phyloP scores from a whole-genome alignment of 2,329 filamentous ascomycete species.

The Calonectria hongkongensis region DNA sequence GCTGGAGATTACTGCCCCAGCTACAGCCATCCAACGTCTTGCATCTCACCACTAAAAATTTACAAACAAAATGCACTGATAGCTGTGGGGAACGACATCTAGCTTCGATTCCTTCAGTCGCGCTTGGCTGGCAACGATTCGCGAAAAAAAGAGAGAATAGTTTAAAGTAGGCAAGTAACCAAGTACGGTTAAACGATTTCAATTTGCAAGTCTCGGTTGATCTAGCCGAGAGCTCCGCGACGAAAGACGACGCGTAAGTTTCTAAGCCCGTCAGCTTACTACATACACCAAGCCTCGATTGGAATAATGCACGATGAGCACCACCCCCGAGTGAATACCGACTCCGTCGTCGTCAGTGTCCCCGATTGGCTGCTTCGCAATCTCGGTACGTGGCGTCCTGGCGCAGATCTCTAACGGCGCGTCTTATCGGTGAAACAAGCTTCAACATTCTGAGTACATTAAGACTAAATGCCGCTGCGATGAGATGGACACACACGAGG shows the following conservation, averaged over 20 bases:
- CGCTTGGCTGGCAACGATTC: neutral
- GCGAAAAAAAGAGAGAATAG: neutral
- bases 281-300: neutral
- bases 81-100: neutral
- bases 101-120: neutral
- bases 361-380: conserved; percentile 40
- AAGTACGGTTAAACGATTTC: neutral
- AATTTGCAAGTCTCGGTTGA: neutral
- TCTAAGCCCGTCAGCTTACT: neutral
- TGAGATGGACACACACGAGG: neutral
- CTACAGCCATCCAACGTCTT: neutral
- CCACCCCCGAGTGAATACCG: conserved; percentile 8
- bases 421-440: neutral
- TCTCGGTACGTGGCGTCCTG: conserved; percentile 38
- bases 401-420: neutral
- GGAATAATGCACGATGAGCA: conserved; percentile 7
- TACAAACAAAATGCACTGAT: neutral
- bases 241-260: conserved; percentile 10
- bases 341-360: conserved; percentile 34
- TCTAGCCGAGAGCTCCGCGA: no score
- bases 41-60: neutral
- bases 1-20: neutral
- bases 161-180: neutral
- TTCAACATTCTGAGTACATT: conserved; percentile 32
- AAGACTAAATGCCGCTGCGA: conserved; percentile 11